Evolutionary conservation across 2,329 filamentous ascomycete species (phyloP), one percentile per base, ranked within the genome.

Genomic region (Epichloe gansuensis): DNA sequence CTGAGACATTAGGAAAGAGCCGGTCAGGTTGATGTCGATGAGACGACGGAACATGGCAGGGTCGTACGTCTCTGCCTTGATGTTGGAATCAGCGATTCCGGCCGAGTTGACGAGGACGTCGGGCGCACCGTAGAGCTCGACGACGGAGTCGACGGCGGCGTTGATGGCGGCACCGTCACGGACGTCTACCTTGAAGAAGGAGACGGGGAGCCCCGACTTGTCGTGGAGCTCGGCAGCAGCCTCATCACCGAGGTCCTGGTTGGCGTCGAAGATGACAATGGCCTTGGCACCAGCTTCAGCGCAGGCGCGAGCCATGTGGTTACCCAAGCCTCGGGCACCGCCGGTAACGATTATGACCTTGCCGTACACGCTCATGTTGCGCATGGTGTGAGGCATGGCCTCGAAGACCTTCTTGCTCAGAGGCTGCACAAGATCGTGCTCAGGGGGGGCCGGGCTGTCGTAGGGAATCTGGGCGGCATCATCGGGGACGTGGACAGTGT

Each of bases 11-110:
- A 89, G 73, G 76, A 90, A 90, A 4, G 84, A 84, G 50, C 87
- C 87, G 8, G 80, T 89, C 39, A 89, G 71, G 75, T 90, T 91
- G 74, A 90, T 89, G 66, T 90, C 85, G 60, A 90, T 82, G 36
- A 89, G 77, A 52, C 81, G 81, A 47, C 84, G 82, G 77, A 88
- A 90, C 76, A 85, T 87, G 66, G 82, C 78, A 31, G 78, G 75
- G 64, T 87, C 80, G 71, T 90, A 89, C 21, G 74, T 81, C 75
- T 89, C 86, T 48, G 85, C 85, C 67, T 85, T 85, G 72, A 89
- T 86, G 75, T 89, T 89, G 65, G 85, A 89, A 67, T 89, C 85
- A 57, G 85, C 85, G 57, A 90, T 88, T 64, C 86, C 85, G 45
- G 86, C 86, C 47, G 84, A 82, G 72, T 88, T 89, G 71, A 90